Base-by-base conservation (phyloP, 495 filamentous ascomycete genomes). In the Parmelia sp. region DNA sequence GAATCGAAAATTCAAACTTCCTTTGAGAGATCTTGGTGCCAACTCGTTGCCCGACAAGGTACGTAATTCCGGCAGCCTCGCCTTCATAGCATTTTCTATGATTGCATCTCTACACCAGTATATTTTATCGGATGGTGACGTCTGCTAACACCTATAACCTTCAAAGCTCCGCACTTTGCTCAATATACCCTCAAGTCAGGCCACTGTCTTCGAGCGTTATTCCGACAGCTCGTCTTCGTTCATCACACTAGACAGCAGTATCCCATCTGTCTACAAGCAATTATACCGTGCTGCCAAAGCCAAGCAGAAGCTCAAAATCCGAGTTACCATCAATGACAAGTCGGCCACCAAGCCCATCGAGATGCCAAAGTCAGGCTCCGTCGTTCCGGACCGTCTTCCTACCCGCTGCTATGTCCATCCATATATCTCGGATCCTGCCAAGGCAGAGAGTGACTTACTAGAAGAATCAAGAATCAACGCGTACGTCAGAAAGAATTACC, bases 221-320 rank as follows among this genome's bases (percentile, higher is more conserved):
- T 97, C 95, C 62, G 94, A 99, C 74, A 96, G 92, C 71, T 91
- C 91, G 65, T 86, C 80, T 35, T 80, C 86, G 68, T 97, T 88
- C 75, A 80, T 97, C 66, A 80, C 79, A 12, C 85, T 99, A 49
- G 89, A 97, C 75, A 79, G 83, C 57, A 78, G 80, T 71, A 96
- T 97, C 68, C 74, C 81, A 2, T 80, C 88, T 31, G 89, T 96
- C 61, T 97, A 96, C 84, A 99, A 97, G 78, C 92, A 96, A 75
- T 86, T 99, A 45, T 91, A 91, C 74, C 90, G 94, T 68, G 94
- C 94, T 71, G 94, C 95, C 65, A 99, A 97, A 77, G 94, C 94
- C 23, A 99, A 99, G 83, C 86, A 92, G 62, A 99, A 97, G 87
- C 86, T 99, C 65, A 90, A 92, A 71, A 84, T 99, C 58, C 88